These are phyloP conservation scores for Neonothopanus nambi DNA, from an alignment of 1,284 basidiomycete genomes.

Conservation along the genomic window DNA sequence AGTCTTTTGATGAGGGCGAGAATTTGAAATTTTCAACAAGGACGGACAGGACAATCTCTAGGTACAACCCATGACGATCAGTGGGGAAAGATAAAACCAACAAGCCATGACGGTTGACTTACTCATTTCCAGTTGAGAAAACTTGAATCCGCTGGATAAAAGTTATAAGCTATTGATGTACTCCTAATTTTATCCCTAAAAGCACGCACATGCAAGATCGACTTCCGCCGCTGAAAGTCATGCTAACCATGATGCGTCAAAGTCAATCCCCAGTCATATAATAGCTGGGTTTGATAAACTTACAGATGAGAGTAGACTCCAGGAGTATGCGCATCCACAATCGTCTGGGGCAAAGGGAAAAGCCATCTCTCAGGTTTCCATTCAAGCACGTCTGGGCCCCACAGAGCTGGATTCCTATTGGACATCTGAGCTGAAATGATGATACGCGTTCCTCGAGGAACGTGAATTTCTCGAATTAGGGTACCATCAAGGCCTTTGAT, in stretches of 20 bases:
- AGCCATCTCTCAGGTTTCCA: slow-evolving; percentile 39
- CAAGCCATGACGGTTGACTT: slow-evolving; percentile 6
- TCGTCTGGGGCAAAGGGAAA: slow-evolving; percentile 24
- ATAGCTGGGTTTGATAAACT: neutral
- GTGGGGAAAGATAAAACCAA: neutral
- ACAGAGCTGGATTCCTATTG: slow-evolving; percentile 31
- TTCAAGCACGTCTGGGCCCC: slow-evolving; percentile 34
- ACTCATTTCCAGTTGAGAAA: slow-evolving; percentile 36
- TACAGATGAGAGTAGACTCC: slow-evolving; percentile 19
- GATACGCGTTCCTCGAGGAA: slow-evolving; percentile 26
- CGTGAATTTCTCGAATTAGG: slow-evolving; percentile 26
- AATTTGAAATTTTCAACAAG: slow-evolving; percentile 11
- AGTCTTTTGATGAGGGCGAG: slow-evolving; percentile 1
- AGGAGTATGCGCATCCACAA: slow-evolving; percentile 13
- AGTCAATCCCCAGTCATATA: slow-evolving; percentile 1
- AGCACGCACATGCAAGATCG: slow-evolving; percentile 30
- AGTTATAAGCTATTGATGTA: neutral
- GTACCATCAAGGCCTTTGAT: slow-evolving; percentile 27
- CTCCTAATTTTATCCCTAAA: neutral
- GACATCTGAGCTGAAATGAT: slow-evolving; percentile 27
- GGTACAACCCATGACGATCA: no score
- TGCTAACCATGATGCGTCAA: slow-evolving; percentile 16
- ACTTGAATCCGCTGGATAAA: slow-evolving; percentile 29
- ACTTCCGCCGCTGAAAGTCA: slow-evolving; percentile 33
- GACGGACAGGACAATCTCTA: slow-evolving; percentile 8